These are phyloP conservation scores for Hymenotorrendiella dingleyae DNA, from an alignment of 2,329 filamentous ascomycete genomes.

Conservation along the genomic window DNA sequence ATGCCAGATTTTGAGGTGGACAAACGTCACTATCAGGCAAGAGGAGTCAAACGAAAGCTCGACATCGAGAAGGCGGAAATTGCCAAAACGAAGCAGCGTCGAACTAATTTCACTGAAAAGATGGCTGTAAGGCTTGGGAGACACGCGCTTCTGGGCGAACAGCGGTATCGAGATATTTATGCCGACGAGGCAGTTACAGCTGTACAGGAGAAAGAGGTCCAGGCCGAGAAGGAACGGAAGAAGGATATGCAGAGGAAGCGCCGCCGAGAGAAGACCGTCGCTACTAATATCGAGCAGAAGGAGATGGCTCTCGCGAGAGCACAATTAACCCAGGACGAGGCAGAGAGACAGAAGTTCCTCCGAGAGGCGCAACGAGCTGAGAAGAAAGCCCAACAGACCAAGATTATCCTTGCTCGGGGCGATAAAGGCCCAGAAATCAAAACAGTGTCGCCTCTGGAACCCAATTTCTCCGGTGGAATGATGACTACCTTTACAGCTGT, in stretches of 20 bases:
- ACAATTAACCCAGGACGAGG: conserved; percentile 71
- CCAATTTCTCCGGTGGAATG: conserved; percentile 77
- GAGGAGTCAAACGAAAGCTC: conserved; percentile 59
- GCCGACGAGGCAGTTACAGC: conserved; percentile 78
- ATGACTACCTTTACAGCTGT: conserved; percentile 74
- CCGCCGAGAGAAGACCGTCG: conserved; percentile 91
- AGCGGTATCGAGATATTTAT: conserved; percentile 69
- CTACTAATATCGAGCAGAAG: conserved; percentile 85
- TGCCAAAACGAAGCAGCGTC: conserved; percentile 56
- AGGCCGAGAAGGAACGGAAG: conserved; percentile 96
- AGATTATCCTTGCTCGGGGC: conserved; percentile 78
- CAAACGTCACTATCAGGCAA: conserved; percentile 48
- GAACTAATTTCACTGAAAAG: conserved; percentile 51
- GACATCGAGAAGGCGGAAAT: conserved; percentile 60
- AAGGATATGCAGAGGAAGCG: conserved; percentile 99
- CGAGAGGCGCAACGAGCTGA: conserved; percentile 84
- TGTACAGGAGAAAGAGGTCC: conserved; percentile 83
- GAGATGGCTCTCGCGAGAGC: conserved; percentile 76
- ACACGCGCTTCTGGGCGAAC: conserved; percentile 66
- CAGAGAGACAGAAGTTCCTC: conserved; percentile 73
- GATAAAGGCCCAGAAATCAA: conserved; percentile 69
- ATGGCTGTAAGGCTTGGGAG: conserved; percentile 57
- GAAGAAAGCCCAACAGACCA: conserved; percentile 89
- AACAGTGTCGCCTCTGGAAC: conserved; percentile 63
- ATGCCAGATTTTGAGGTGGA: conserved; percentile 44